These are phyloP conservation scores for Ensete ventricosum DNA, from an alignment of 176 grass and related monocot genomes.

Conservation along the genomic window DNA sequence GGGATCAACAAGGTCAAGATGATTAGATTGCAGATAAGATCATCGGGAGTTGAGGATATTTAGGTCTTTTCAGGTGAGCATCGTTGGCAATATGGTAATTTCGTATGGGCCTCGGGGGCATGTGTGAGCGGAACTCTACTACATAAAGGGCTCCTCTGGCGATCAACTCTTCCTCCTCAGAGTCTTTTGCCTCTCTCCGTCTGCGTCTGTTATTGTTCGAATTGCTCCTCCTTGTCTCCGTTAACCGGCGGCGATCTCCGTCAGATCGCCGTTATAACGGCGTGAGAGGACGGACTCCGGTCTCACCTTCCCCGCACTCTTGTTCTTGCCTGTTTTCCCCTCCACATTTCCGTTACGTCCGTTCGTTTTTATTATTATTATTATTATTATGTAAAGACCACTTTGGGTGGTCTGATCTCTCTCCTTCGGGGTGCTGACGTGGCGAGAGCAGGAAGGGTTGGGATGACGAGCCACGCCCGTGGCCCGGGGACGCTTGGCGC, in stretches of 20 bases:
- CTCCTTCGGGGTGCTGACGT: conserved; percentile 10
- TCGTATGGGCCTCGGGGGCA: neutral
- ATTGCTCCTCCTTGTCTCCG: neutral
- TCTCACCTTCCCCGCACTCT: neutral
- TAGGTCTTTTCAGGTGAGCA: neutral
- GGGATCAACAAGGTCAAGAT: too few relatives aligned
- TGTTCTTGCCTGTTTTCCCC: neutral
- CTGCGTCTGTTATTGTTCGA: neutral
- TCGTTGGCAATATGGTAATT: neutral
- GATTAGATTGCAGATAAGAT: neutral
- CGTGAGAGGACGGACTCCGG: neutral
- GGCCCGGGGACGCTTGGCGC: conserved; percentile 1
- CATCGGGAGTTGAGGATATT: neutral
- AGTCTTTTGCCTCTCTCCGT: neutral
- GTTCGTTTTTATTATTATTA: neutral
- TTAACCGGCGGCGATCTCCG: neutral
- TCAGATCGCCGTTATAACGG: neutral
- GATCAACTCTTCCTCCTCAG: neutral
- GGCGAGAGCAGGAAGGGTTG: neutral
- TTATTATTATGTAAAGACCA: neutral
- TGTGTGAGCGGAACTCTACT: neutral
- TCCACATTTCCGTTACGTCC: neutral
- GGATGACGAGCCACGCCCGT: conserved; percentile 1
- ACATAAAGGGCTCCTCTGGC: neutral
- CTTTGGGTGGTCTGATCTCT: neutral